phyloP scores from a whole-genome alignment of 805 yeast genomes.

The Ogataea nitratoaversa region DNA sequence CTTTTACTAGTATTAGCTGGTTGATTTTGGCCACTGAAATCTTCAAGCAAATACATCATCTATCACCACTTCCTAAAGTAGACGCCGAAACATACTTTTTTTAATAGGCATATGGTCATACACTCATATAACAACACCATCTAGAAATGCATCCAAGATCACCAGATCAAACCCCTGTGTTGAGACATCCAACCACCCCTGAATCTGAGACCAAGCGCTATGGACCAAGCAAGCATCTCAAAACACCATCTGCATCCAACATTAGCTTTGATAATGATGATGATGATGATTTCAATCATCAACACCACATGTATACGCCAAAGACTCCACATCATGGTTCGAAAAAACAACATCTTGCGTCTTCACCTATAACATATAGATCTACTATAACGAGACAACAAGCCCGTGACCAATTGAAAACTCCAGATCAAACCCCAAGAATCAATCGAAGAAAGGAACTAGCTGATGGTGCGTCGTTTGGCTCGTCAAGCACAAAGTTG shows the following conservation, averaged over 20 bases:
- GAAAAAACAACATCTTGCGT: slow-evolving; percentile 10
- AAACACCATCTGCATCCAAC: neutral
- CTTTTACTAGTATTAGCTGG: too few species aligned
- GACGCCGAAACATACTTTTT: too few species aligned
- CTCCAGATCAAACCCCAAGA: slow-evolving; percentile 26
- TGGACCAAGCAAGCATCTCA: slow-evolving; percentile 1
- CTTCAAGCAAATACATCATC: too few species aligned
- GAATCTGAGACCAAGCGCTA: slow-evolving; percentile 12
- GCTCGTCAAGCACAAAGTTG: slow-evolving; percentile 6
- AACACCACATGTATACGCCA: slow-evolving; percentile 19
- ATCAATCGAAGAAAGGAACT: slow-evolving; percentile 18
- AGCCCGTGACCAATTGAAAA: slow-evolving; percentile 12
- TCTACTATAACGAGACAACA: slow-evolving; percentile 7
- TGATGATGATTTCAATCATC: neutral
- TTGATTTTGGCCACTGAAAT: too few species aligned
- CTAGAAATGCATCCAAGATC: slow-evolving; percentile 16
- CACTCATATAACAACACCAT: neutral
- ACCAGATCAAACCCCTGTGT: slow-evolving; percentile 12
- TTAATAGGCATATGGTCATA: too few species aligned
- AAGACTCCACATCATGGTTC: slow-evolving; percentile 20
- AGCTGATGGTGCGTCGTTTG: slow-evolving; percentile 19
- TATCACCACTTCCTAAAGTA: too few species aligned
- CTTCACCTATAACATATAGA: slow-evolving; percentile 14
- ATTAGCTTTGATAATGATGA: too few species aligned
- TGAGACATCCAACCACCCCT: slow-evolving; percentile 25